Percentiles rank a stretch among this genome's conserved stretches.
Conservation (phyloP, 345 rosid species). For the Eutrema heterophyllum region DNA sequence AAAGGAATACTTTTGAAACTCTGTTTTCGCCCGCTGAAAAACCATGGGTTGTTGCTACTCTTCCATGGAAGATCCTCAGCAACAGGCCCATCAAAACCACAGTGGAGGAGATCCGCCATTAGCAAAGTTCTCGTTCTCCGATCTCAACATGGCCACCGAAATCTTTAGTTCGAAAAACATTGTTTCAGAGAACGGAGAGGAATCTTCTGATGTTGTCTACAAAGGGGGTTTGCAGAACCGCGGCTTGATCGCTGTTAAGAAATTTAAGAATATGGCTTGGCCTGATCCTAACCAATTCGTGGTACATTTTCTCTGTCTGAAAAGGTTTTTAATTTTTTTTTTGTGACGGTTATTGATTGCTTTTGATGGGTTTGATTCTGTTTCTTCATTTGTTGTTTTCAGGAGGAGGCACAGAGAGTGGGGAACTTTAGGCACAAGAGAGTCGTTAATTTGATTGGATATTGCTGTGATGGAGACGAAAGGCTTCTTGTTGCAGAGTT, state of each 20-base stretch:
- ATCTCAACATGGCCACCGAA: slow-evolving; percentile 54
- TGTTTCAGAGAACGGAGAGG: slow-evolving; percentile 50
- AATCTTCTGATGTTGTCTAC: slow-evolving; percentile 43
- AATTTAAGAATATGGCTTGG: slow-evolving; percentile 55
- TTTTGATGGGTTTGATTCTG: background rate
- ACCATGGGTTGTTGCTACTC: slow-evolving; percentile 79
- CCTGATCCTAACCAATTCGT: slow-evolving; percentile 56
- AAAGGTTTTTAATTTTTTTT: background rate
- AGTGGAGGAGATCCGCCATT: slow-evolving; percentile 34
- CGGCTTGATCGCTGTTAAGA: slow-evolving; percentile 58
- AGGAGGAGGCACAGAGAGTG: slow-evolving; percentile 87
- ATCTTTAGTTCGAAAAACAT: slow-evolving; percentile 52
- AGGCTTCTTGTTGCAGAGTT: slow-evolving; percentile 78
- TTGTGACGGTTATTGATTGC: background rate
- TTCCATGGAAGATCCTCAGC: slow-evolving; percentile 26
- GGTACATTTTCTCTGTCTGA: slow-evolving; percentile 29
- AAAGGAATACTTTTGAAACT: background rate
- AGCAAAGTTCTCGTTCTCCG: slow-evolving; percentile 48
- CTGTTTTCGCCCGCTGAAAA: background rate
- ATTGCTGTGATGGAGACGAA: slow-evolving; percentile 86
- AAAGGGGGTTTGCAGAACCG: slow-evolving; percentile 51
- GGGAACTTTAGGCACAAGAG: slow-evolving; percentile 68
- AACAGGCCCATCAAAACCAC: slow-evolving; percentile 11
- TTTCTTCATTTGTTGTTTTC: background rate
- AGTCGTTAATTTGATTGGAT: slow-evolving; percentile 81